Percentiles rank a stretch among this genome's conserved stretches.
Conservation (phyloP, 345 rosid species). For the Isatis tinctoria region DNA sequence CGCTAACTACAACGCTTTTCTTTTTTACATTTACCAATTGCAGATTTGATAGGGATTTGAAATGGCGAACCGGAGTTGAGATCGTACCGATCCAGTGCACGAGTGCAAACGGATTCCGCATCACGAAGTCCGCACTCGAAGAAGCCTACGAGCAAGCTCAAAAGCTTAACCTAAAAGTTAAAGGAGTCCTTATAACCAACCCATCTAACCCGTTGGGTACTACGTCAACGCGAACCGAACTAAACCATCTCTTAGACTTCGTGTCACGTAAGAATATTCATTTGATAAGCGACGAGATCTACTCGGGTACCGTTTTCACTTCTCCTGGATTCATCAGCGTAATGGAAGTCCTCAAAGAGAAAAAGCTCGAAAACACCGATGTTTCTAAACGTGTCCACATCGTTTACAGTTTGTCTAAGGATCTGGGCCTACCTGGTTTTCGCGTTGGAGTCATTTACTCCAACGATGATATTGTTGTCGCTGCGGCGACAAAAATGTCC, state of each 20-base stretch:
- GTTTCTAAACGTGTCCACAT: conserved; percentile 56
- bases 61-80: conserved; percentile 60
- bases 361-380: conserved; percentile 39
- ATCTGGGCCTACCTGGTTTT: conserved; percentile 87
- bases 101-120: conserved; percentile 52
- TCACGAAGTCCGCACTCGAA: conserved; percentile 51
- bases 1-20: conserved; percentile 15
- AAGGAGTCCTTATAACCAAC: conserved; percentile 72
- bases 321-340: conserved; percentile 57
- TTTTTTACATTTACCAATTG: background rate
- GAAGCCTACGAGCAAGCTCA: conserved; percentile 58
- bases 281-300: conserved; percentile 74
- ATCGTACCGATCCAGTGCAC: conserved; percentile 56
- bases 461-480: conserved; percentile 61
- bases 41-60: conserved; percentile 72
- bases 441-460: conserved; percentile 83
- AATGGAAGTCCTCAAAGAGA: conserved; percentile 58
- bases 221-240: conserved; percentile 44
- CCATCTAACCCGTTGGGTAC: conserved; percentile 84
- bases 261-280: conserved; percentile 51
- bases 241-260: conserved; percentile 63
- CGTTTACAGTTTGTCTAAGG: conserved; percentile 76
- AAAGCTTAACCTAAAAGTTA: conserved; percentile 51
- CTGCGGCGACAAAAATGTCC: conserved; percentile 81
- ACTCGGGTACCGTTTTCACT: conserved; percentile 64